Base-by-base conservation (phyloP, 306 rosid species). In the Psophocarpus tetragonolobus region DNA sequence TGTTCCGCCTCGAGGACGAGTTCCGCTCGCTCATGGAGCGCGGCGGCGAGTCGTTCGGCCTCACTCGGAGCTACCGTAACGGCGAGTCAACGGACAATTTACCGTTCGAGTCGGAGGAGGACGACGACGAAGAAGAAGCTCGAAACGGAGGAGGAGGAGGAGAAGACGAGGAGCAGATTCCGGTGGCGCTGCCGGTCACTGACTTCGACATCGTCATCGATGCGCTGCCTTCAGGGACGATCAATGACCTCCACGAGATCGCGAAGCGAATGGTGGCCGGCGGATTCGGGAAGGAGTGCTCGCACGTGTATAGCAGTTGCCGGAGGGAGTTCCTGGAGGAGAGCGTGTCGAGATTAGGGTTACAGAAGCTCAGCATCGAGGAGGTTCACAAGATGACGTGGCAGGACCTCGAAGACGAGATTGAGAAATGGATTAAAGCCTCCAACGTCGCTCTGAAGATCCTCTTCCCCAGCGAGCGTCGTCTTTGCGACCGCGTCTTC, bases 211-310 rank as follows among this genome's bases (percentile, higher is more conserved):
- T 95, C 80, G 80, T 92, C 26, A 88, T 95, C 33, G 99, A 95
- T 11, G 93, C 97, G 51, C 89, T 95, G 0, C 99, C 99, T 18
- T 88, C 96, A 0, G 94, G 81, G 3, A 91, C 92, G 1, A 82
- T 91, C 83, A 87, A 85, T 75, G 97, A 92, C 24, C 99, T 95
- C 39, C 98, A 92, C 20, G 97, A 95, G 73, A 95, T 95, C 45
- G 97, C 97, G 60, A 90, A 93, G 83, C 91, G 97, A 1, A 95
- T 95, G 99, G 96, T 90, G 47, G 89, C 91, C 4, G 97, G 94
- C 1, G 93, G 96, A 6, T 95, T 89, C 26, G 94, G 89, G n/a
- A 95, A 95, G 75, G 96, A 95, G 88, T 91, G 98, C 54, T 88
- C 92, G 4, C 98, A 91, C 62, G 94, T 91, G 75, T 95, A 91